Percentiles rank a stretch among this genome's conserved stretches.
Conservation (phyloP, 2,329 filamentous ascomycete species). For the Alternaria triticimaculans region DNA sequence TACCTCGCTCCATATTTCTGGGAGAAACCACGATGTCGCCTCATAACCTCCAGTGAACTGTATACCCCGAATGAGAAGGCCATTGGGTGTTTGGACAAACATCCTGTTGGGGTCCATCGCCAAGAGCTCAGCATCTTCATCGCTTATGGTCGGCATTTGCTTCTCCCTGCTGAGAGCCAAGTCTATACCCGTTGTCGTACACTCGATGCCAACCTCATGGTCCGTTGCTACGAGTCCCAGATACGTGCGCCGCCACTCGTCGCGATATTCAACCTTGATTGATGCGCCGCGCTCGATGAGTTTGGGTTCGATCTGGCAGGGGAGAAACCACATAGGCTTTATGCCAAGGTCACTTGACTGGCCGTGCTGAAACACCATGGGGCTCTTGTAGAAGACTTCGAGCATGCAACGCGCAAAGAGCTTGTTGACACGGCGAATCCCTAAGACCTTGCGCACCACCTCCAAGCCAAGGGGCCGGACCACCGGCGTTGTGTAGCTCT, state of each 20-base stretch:
- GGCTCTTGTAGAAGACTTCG: not conserved
- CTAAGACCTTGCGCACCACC: not conserved
- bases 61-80: not conserved
- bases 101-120: not conserved
- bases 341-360: not conserved
- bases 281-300: not conserved
- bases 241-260: not conserved
- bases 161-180: not conserved
- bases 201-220: not conserved
- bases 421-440: not conserved
- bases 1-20: not conserved
- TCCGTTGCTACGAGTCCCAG: not conserved
- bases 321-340: not conserved
- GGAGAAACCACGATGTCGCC: not conserved
- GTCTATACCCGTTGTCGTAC: not conserved
- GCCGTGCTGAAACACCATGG: not conserved
- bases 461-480: not conserved
- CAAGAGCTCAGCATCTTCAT: not conserved
- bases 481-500: not conserved
- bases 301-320: not conserved
- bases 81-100: not conserved
- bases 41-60: not conserved
- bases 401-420: not conserved
- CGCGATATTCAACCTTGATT: not conserved
- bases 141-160: not conserved